Conservation (phyloP, 805 yeast genomes). For the Sporopachydermia lactativora region DNA sequence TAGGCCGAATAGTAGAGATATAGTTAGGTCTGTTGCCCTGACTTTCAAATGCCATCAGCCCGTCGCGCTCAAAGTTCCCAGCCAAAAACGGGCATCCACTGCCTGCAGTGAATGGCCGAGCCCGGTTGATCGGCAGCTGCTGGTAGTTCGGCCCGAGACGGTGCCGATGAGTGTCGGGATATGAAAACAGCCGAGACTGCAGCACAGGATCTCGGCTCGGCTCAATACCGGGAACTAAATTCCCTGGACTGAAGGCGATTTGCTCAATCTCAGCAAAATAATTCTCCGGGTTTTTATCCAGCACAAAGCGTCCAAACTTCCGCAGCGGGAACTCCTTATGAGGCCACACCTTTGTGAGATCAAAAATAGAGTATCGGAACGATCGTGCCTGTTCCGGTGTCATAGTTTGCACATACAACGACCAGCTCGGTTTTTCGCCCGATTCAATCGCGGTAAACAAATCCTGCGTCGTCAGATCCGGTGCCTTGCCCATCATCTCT, state of each 20-base stretch:
- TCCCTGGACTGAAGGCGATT: constrained; percentile 58
- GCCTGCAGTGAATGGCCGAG: constrained; percentile 18
- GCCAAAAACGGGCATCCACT: constrained; percentile 36
- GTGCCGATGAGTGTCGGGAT: constrained; percentile 66
- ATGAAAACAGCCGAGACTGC: constrained; percentile 64
- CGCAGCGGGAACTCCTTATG: constrained; percentile 40
- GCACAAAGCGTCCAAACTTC: constrained; percentile 37
- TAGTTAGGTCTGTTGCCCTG: constrained; percentile 39
- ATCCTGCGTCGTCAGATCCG: constrained; percentile 34
- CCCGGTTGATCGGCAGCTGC: constrained; percentile 50
- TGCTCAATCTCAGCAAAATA: constrained; percentile 38
- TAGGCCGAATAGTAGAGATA: constrained; percentile 28
- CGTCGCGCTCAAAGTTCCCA: constrained; percentile 43
- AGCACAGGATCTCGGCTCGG: constrained; percentile 67
- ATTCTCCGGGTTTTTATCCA: constrained; percentile 42
- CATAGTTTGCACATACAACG: constrained; percentile 45
- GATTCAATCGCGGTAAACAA: constrained; percentile 30
- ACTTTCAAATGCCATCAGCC: constrained; percentile 34
- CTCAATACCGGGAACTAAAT: constrained; percentile 63
- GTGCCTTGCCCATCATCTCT: constrained; percentile 31
- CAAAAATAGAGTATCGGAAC: constrained; percentile 33
- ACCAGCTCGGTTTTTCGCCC: constrained; percentile 38
- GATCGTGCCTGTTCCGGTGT: constrained; percentile 40
- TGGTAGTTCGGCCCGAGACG: constrained; percentile 57
- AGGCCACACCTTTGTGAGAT: constrained; percentile 46